Base-by-base conservation (phyloP, 768 basidiomycete genomes). In the Boletales sp. region DNA sequence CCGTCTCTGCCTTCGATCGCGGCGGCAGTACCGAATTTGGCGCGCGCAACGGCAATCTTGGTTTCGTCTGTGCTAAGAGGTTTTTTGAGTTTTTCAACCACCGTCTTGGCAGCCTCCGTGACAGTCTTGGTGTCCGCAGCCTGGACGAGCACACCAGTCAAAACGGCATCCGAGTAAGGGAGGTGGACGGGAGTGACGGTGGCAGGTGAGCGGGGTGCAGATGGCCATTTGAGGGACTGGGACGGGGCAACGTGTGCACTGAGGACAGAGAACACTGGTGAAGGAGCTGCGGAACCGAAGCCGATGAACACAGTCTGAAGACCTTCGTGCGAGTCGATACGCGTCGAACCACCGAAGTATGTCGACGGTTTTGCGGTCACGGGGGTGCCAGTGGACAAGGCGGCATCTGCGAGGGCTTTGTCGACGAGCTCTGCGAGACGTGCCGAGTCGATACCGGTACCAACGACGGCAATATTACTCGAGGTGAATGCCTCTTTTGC, bases 161-260 rank as follows among this genome's bases (percentile, higher is more conserved):
- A 77, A 8, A 87, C 76, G 4, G 93, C 94, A 64, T 98, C 95
- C 14, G 93, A 90, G 73, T 98, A 98, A 13, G 88, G 85, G 12
- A 94, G 75, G 63, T 90, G 81, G 46, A 97, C 82, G 11, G 86
- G 69, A 65, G 86, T 78, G 48, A 87, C 87, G 21, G 78, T 78
- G 2, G 86, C 74, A 38, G 80, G 78, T 49, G 65, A 62, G n/a
- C 84, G 83, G 18, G 86, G 65, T 44, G 72, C 70, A 46, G 80
- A 69, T 10, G 87, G 72, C 94, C 94, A 98, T 71, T 97, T 97
- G 64, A 97, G 75, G 32, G 89, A 80, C 8, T 87, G 76, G 18
- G 77, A 72, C 13, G 94, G 84, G 40, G 91, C 89, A 57, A 97
- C 74, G 60, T 93, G 80, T 34, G 89, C 81, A 19, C 83, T 77